Conservation (phyloP, 2,329 filamentous ascomycete species). For the Acarospora socialis region DNA sequence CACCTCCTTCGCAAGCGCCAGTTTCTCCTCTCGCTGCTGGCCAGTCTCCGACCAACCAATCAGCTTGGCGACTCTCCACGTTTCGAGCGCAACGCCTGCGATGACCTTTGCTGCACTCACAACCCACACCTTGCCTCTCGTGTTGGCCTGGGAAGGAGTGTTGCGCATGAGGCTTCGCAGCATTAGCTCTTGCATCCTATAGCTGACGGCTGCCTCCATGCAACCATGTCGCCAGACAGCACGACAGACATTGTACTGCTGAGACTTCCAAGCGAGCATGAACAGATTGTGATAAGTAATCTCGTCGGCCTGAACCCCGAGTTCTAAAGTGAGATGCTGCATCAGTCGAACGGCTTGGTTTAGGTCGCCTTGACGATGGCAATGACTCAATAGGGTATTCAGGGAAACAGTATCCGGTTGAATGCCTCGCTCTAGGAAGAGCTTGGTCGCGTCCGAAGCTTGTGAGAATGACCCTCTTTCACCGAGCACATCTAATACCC, state of each 20-base stretch:
- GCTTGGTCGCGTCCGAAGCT: background rate
- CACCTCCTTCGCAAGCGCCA: background rate
- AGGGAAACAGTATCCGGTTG: conserved; percentile 6
- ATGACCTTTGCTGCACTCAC: conserved; percentile 3
- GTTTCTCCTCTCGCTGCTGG: background rate
- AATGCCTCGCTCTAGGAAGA: conserved; percentile 11
- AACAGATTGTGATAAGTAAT: conserved; percentile 27
- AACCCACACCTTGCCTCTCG: background rate
- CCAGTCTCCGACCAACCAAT: background rate
- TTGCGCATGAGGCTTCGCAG: conserved; percentile 17
- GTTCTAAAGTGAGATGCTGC: conserved; percentile 7
- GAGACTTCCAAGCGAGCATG: conserved; percentile 24
- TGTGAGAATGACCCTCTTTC: background rate
- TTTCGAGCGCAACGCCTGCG: background rate
- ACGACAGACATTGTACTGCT: conserved; percentile 28
- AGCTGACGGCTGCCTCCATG: conserved; percentile 21
- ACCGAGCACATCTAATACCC: conserved; percentile 9
- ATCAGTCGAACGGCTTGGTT: conserved; percentile 13
- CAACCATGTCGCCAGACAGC: conserved; percentile 36
- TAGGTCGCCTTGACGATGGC: conserved; percentile 1
- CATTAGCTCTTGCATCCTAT: conserved; percentile 22
- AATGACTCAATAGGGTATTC: conserved; percentile 10
- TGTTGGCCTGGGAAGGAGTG: background rate
- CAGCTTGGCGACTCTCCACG: background rate
- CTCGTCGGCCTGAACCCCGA: conserved; percentile 9